Percentiles rank a stretch among this genome's conserved stretches.
Conservation (phyloP, 352 stramenopile species). For the Saprolegnia diclina region DNA sequence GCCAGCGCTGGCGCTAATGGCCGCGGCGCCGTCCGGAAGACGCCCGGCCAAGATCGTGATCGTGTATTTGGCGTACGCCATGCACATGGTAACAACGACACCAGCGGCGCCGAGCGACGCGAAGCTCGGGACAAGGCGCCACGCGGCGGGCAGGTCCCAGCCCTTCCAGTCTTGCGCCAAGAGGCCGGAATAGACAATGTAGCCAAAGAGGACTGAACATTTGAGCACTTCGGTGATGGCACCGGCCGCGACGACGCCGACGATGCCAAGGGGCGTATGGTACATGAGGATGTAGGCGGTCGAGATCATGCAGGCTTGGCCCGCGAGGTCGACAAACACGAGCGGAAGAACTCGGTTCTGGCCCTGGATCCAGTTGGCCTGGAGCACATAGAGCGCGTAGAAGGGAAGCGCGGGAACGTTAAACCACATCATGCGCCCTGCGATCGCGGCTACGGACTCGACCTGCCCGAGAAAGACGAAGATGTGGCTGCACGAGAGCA, state of each 20-base stretch:
- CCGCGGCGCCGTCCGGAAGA: not conserved
- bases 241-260: not conserved
- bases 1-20: not conserved
- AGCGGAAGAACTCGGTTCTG: not conserved
- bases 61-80: not conserved
- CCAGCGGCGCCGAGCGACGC: not conserved
- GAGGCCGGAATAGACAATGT: not conserved
- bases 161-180: not conserved
- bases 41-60: not conserved
- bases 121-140: not conserved
- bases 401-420: not conserved
- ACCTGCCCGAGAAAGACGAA: not conserved
- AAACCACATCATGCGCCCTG: not conserved
- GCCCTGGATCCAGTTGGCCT: not conserved
- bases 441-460: not conserved
- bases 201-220: not conserved
- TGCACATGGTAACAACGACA: not conserved
- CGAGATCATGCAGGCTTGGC: not conserved
- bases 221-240: slow-evolving; percentile 1
- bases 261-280: not conserved
- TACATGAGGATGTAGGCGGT: not conserved
- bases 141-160: not conserved
- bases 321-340: not conserved
- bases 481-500: not conserved
- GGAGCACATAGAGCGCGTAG: not conserved